These are phyloP conservation scores for Priceomyces fermenticarens DNA, from an alignment of 805 yeast species.

Conservation along the genomic window DNA sequence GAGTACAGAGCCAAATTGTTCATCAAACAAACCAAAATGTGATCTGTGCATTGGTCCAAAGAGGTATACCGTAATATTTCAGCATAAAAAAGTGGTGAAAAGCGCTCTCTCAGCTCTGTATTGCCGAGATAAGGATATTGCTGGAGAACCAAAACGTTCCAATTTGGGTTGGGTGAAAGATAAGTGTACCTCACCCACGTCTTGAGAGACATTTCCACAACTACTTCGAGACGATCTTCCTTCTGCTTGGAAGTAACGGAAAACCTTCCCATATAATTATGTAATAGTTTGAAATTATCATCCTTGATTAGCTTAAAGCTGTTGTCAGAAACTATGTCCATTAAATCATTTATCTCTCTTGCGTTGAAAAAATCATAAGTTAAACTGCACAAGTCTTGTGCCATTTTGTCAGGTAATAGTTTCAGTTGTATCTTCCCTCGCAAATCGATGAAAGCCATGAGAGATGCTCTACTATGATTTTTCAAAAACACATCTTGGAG, in stretches of 20 bases:
- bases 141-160: slow-evolving; percentile 37
- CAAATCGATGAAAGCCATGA: neutral
- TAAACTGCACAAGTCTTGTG: slow-evolving; percentile 1
- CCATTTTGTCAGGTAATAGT: slow-evolving; percentile 8
- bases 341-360: neutral
- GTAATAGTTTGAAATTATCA: slow-evolving; percentile 12
- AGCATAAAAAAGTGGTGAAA: slow-evolving; percentile 23
- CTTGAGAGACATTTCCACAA: slow-evolving; percentile 25
- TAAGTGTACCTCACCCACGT: slow-evolving; percentile 27
- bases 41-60: slow-evolving; percentile 19
- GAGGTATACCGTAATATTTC: slow-evolving; percentile 21
- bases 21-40: slow-evolving; percentile 19
- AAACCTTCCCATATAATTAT: slow-evolving; percentile 33
- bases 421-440: slow-evolving; percentile 5
- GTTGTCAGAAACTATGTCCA: too few species aligned
- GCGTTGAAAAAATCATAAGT: neutral
- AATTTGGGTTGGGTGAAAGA: slow-evolving; percentile 18
- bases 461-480: neutral
- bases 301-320: neutral
- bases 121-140: slow-evolving; percentile 40
- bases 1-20: slow-evolving; percentile 22
- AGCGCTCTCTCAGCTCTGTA: slow-evolving; percentile 31
- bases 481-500: slow-evolving; percentile 5
- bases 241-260: slow-evolving; percentile 23
- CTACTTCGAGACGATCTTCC: slow-evolving; percentile 17